Conservation (phyloP, 148 eudicot species). For the Diospyros kaki region DNA sequence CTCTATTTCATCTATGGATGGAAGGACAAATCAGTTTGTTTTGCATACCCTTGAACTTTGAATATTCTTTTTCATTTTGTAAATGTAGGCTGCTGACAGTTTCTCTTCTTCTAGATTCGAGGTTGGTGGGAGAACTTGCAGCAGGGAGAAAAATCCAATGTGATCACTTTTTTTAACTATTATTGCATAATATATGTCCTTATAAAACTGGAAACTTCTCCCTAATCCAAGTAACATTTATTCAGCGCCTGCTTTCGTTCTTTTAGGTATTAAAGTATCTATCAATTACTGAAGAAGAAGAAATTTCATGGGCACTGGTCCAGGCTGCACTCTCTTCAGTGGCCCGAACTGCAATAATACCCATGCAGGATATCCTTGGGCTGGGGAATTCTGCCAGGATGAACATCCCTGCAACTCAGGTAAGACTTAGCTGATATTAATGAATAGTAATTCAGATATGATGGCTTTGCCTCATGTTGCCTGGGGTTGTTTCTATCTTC, state of each 20-base stretch:
- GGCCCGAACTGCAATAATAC: conserved; percentile 75
- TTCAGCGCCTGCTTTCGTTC: conserved; percentile 1
- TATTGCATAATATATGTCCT: too few relatives aligned
- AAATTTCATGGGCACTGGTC: conserved; percentile 80
- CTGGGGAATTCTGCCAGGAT: conserved; percentile 88
- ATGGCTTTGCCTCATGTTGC: background rate
- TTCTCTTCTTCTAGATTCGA: conserved; percentile 43
- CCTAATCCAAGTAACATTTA: background rate
- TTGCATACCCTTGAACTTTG: background rate
- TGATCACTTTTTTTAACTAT: conserved; percentile 29
- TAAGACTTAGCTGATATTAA: conserved; percentile 17
- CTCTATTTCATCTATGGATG: too few relatives aligned
- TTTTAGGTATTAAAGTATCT: conserved; percentile 72
- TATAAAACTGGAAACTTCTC: too few relatives aligned
- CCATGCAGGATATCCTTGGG: conserved; percentile 92
- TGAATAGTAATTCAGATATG: background rate
- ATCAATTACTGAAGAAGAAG: conserved; percentile 41
- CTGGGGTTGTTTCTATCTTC: background rate
- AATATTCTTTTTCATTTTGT: background rate
- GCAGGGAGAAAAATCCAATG: conserved; percentile 63
- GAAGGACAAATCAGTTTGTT: background rate
- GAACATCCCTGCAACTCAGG: conserved; percentile 98
- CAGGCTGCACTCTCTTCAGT: conserved; percentile 70
- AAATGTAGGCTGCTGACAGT: conserved; percentile 4
- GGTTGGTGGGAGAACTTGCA: conserved; percentile 95